These are phyloP conservation scores for Fennellomyces sp. DNA, from an alignment of 371 early-diverging fungal species.

Conservation along the genomic window DNA sequence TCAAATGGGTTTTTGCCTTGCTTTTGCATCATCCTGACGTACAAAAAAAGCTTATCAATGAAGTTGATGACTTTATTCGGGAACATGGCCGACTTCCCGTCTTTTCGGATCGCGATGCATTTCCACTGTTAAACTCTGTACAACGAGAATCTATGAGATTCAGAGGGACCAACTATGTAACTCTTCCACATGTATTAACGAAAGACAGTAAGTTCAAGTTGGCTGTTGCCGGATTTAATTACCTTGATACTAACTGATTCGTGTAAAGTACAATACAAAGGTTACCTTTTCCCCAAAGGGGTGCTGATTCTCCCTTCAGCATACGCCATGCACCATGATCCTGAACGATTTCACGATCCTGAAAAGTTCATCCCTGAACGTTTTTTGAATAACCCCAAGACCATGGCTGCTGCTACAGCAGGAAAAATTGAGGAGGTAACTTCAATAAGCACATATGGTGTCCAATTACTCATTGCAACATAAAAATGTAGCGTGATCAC, in stretches of 20 bases:
- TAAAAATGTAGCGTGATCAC: constrained; percentile 10
- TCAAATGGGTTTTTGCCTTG: constrained; percentile 14
- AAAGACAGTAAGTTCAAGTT: constrained; percentile 18
- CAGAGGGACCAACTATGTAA: constrained; percentile 7
- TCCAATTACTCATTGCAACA: too few species aligned
- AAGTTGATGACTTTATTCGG: constrained; percentile 14
- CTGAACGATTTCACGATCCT: constrained; percentile 4
- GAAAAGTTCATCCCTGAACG: too few species aligned
- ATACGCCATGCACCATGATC: background rate
- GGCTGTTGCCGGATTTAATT: too few species aligned
- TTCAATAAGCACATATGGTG: too few species aligned
- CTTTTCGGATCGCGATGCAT: constrained; percentile 16
- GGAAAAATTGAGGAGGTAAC: constrained; percentile 7
- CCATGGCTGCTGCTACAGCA: constrained; percentile 9
- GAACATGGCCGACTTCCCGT: constrained; percentile 13
- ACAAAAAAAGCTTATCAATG: constrained; percentile 15
- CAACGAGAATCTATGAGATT: constrained; percentile 26
- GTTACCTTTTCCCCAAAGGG: constrained; percentile 10
- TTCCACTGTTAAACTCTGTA: constrained; percentile 17
- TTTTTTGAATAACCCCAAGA: constrained; percentile 7
- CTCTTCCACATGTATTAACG: constrained; percentile 14
- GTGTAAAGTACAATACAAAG: constrained; percentile 3
- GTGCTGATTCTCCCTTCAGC: background rate
- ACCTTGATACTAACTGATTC: too few species aligned
- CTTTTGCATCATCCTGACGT: constrained; percentile 17